Evolutionary conservation across 225 moss, liverwort and hornwort genomes (phyloP).

Genomic region (Pseudisothecium myosuroides): DNA sequence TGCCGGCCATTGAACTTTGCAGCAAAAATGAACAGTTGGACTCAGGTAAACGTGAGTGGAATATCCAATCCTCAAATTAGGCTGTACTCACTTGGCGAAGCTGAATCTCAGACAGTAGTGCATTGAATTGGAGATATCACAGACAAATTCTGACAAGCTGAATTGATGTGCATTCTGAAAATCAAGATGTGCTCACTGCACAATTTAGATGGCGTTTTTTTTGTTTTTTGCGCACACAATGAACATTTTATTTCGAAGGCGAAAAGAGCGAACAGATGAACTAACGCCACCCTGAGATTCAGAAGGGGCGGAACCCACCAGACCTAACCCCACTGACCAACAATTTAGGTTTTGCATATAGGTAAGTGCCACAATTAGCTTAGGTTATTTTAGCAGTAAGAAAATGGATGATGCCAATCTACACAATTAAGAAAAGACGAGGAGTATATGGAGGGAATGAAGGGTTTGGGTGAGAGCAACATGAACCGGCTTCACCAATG

Average conservation of each 20-base stretch:
- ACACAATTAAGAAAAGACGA: not conserved
- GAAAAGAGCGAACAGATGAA: not conserved
- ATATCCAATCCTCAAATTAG: not conserved
- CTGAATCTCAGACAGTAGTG: not conserved
- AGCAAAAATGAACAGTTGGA: not conserved
- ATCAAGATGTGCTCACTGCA: not conserved
- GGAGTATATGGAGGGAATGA: not conserved
- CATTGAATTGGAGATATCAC: not conserved
- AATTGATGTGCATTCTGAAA: not conserved
- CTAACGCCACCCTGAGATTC: not conserved
- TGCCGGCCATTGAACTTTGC: not conserved
- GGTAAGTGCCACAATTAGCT: not conserved
- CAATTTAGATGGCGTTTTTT: not conserved
- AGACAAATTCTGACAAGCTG: not conserved
- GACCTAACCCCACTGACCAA: not conserved
- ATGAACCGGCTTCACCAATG: not conserved
- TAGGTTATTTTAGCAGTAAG: not conserved
- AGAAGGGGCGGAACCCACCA: not conserved
- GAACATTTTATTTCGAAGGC: not conserved
- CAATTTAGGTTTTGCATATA: not conserved
- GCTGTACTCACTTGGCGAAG: not conserved
- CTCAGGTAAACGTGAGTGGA: not conserved
- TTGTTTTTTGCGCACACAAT: no score
- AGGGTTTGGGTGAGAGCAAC: not conserved
- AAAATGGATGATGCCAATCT: no score